These are phyloP conservation scores for Alternaria dauci DNA, from an alignment of 2,329 filamentous ascomycete species.

Conservation along the genomic window DNA sequence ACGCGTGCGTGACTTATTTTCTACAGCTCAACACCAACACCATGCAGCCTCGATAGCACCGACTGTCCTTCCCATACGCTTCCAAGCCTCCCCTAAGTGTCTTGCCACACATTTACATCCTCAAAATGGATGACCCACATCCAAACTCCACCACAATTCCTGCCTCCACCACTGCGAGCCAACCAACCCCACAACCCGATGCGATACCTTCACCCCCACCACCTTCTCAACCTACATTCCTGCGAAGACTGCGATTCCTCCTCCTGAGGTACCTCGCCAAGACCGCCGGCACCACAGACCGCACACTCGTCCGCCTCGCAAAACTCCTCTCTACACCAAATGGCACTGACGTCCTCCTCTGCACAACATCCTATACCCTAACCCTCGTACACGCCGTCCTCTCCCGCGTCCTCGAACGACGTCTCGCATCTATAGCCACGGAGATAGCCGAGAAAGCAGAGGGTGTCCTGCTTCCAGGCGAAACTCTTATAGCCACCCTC, in stretches of 20 bases:
- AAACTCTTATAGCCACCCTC: slow-evolving; percentile 52
- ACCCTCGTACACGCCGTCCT: slow-evolving; percentile 53
- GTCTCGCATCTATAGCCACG: slow-evolving; percentile 48
- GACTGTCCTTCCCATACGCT: neutral
- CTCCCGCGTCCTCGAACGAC: slow-evolving; percentile 46
- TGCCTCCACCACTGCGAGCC: slow-evolving; percentile 19
- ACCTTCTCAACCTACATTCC: slow-evolving; percentile 13
- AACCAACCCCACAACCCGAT: slow-evolving; percentile 15
- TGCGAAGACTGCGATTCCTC: slow-evolving; percentile 25
- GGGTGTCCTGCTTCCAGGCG: slow-evolving; percentile 52
- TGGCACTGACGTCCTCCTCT: slow-evolving; percentile 53
- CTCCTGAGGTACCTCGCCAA: slow-evolving; percentile 31
- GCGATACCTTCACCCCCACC: slow-evolving; percentile 15
- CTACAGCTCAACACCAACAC: neutral
- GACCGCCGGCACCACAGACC: slow-evolving; percentile 40
- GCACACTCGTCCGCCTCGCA: slow-evolving; percentile 44
- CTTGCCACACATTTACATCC: neutral
- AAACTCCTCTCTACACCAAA: slow-evolving; percentile 51
- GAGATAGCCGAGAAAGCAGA: slow-evolving; percentile 50
- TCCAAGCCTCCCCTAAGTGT: neutral
- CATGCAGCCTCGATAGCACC: slow-evolving; percentile 11
- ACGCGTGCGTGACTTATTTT: slow-evolving; percentile 6
- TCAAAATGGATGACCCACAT: slow-evolving; percentile 28
- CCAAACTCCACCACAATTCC: slow-evolving; percentile 35
- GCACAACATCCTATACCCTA: slow-evolving; percentile 56